Conservation (phyloP, 768 basidiomycete genomes). For the Tylopilus balloui region DNA sequence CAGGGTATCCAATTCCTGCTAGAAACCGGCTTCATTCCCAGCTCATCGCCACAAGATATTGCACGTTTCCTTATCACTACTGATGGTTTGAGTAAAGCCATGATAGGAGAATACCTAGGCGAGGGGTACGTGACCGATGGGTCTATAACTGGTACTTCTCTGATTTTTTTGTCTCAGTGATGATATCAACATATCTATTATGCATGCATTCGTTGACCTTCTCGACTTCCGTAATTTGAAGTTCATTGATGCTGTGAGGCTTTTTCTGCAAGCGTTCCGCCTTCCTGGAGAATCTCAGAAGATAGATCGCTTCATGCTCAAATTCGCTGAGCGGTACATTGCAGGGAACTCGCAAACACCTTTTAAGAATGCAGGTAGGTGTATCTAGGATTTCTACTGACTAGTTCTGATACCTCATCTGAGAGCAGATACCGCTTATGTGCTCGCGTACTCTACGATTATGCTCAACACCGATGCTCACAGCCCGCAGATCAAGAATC, state of each 20-base stretch:
- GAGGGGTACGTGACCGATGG: conserved; percentile 66
- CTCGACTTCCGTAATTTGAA: conserved; percentile 78
- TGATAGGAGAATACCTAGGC: conserved; percentile 97
- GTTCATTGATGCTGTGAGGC: conserved; percentile 87
- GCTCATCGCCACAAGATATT: conserved; percentile 66
- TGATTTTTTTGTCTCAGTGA: conserved; percentile 49
- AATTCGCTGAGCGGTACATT: conserved; percentile 96
- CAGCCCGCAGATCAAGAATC: conserved; percentile 88
- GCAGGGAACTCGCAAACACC: conserved; percentile 78
- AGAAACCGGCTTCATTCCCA: conserved; percentile 82
- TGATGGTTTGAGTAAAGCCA: conserved; percentile 90
- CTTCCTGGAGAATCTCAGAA: conserved; percentile 97
- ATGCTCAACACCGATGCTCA: conserved; percentile 97
- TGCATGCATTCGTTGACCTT: conserved; percentile 96
- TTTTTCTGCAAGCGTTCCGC: conserved; percentile 93
- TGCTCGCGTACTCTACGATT: conserved; percentile 92
- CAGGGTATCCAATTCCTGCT: conserved; percentile 88
- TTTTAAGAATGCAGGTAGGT: conserved; percentile 91
- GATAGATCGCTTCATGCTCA: conserved; percentile 98
- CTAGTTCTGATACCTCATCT: conserved; percentile 7
- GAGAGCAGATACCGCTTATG: conserved; percentile 78
- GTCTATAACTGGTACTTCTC: background rate
- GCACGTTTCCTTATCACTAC: conserved; percentile 82
- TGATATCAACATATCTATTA: conserved; percentile 82
- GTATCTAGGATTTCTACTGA: background rate